phyloP scores from a whole-genome alignment of 129 eudicot species.

The Deinandra increscens region DNA sequence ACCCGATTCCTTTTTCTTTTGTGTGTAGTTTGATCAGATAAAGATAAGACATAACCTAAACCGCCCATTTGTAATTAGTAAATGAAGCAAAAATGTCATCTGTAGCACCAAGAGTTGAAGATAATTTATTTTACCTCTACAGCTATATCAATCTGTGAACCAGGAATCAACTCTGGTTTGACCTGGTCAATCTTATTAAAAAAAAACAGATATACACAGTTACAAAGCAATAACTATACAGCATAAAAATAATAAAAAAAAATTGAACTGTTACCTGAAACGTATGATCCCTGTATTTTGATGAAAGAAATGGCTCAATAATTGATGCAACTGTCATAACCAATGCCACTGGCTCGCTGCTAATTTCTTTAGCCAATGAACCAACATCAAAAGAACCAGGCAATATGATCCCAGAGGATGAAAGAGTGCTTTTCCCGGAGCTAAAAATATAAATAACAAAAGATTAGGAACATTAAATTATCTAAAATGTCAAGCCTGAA shows the following conservation, averaged over 20 bases:
- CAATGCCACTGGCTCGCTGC: constrained; percentile 38
- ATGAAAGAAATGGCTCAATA: constrained; percentile 76
- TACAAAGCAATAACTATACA: constrained; percentile 5
- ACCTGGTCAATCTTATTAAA: constrained; percentile 41
- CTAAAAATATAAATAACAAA: constrained; percentile 36
- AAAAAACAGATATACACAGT: constrained; percentile 18
- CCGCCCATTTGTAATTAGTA: neutral
- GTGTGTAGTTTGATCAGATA: neutral
- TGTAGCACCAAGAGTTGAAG: constrained; percentile 6
- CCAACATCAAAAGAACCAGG: too few species aligned
- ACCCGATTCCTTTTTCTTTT: neutral
- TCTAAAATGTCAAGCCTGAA: too few species aligned
- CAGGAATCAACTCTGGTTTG: constrained; percentile 59
- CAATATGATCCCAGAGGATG: constrained; percentile 86
- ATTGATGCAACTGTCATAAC: constrained; percentile 91
- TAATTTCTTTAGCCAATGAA: constrained; percentile 24
- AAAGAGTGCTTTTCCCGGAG: constrained; percentile 83
- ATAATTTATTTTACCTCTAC: constrained; percentile 58
- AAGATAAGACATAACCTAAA: neutral
- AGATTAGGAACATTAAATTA: neutral
- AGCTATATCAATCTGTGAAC: constrained; percentile 72
- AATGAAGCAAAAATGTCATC: neutral
- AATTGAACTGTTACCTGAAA: constrained; percentile 43
- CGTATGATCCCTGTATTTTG: constrained; percentile 36
- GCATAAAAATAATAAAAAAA: too few species aligned